Base-by-base conservation (phyloP, 768 basidiomycete genomes). In the Russula virescens region DNA sequence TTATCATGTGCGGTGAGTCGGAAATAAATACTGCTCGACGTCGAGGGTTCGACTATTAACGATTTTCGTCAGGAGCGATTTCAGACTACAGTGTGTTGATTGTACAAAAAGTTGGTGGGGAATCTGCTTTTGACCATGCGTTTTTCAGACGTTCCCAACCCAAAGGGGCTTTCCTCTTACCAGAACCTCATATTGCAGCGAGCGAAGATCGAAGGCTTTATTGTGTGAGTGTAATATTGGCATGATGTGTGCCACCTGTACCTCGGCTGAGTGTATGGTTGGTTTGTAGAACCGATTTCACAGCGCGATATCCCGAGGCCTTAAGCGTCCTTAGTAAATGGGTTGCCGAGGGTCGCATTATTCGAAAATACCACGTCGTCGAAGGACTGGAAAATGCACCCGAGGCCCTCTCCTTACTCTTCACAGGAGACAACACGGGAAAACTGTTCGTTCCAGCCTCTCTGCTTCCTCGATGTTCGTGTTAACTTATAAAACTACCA, bases 181-280 rank as follows among this genome's bases (percentile, higher is more conserved):
- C 65, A 80, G 31, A 84, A 77, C 61, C 75, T 97, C 59, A 93
- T 97, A 66, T 69, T 80, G 0, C 86, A 88, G 70, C 82, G 93
- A 49, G 91, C 89, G 14, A 87, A 78, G 46, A 83, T 98, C 2
- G 78, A 89, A 70, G 95, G 95, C 9, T 97, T 94, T 75, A 79
- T 94, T 68, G 81, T 91, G 86, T 89, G 69, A 51, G 84, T 71
- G 38, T 45, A 3, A 50, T 9, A 16, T 47, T 45, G 3, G 50
- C 14, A 16, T 52, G 19, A n/a, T n/a, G n/a, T n/a, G 35, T n/a
- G 28, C 14, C 2, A 46, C n/a, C 25, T 5, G 5, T 34, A 14
- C 14, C 42, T 21, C 10, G 28, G 21, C 34, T 54, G 14, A 45
- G 25, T 4, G 7, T n/a, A 10, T 52, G 10, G 7, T 40, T 19